Evolutionary conservation across 495 filamentous ascomycete genomes (phyloP).

Genomic region (Aspergillus panamensis): DNA sequence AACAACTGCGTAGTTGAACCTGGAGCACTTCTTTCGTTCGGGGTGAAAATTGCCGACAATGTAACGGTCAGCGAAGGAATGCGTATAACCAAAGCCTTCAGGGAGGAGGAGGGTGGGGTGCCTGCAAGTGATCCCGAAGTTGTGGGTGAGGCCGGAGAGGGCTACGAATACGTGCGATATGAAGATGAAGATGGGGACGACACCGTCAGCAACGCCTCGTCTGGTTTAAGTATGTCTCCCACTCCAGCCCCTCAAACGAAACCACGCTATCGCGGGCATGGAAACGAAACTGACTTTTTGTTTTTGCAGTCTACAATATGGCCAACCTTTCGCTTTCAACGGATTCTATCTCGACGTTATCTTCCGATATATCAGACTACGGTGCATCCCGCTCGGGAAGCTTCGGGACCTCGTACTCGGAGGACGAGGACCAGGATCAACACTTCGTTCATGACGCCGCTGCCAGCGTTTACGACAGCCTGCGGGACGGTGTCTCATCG

Average conservation of each 20-base stretch:
- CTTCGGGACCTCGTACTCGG: constrained; percentile 54
- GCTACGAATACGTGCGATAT: constrained; percentile 47
- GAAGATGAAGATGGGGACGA: constrained; percentile 53
- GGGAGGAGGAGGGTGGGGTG: constrained; percentile 41
- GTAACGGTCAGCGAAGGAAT: constrained; percentile 48
- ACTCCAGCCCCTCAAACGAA: constrained; percentile 27
- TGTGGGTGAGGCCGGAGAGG: constrained; percentile 44
- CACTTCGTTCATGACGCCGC: constrained; percentile 88
- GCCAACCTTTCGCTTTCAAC: constrained; percentile 64
- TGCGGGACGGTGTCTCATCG: constrained; percentile 69
- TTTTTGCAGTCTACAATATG: constrained; percentile 63
- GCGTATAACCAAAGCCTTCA: constrained; percentile 54
- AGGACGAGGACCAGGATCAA: constrained; percentile 56
- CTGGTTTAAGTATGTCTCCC: constrained; percentile 46
- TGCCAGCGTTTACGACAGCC: constrained; percentile 74
- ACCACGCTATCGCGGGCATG: too few species aligned
- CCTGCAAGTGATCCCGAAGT: constrained; percentile 49
- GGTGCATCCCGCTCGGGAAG: constrained; percentile 46
- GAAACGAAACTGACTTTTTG: constrained; percentile 13
- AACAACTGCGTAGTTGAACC: constrained; percentile 62
- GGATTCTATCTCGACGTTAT: constrained; percentile 75
- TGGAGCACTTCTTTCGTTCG: constrained; percentile 76
- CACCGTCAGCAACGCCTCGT: constrained; percentile 43
- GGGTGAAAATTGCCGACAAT: constrained; percentile 65
- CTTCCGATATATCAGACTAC: constrained; percentile 46